Evolutionary conservation across 2,329 filamentous ascomycete species (phyloP), one percentile per base, ranked within the genome.

Genomic region (Balansia obtecta): DNA sequence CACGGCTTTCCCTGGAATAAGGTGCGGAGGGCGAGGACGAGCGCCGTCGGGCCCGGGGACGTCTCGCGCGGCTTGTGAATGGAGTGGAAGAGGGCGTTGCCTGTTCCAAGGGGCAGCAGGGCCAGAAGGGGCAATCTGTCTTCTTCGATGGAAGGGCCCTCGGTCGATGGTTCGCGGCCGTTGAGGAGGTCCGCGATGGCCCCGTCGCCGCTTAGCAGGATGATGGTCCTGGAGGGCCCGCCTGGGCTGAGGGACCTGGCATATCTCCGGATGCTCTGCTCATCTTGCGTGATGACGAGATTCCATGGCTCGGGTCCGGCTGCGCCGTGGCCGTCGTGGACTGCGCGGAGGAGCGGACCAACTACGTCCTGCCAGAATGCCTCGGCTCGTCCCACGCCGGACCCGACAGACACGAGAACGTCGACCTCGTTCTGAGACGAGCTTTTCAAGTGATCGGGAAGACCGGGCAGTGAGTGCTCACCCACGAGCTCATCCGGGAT

Each of bases 131-230:
- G 75, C 5, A 61, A 58, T 1, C 54, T 38, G 0, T 20, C 10
- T 7, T 33, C 4, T 13, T 9, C n/a, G 22, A 34, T 16, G 2
- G 18, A 7, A 22, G 5, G 13, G 15, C 50, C 40, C 13, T 52
- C 52, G 1, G 49, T 39, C 1, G 52, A 49, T 0, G 56, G 55
- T 27, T 61, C 56, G 11, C 65, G 61, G 27, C 64, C 78, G 61
- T 96, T 94, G 52, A 95, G 72, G 1, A 93, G 71, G 58, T 97
- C 91, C 16, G 89, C 77, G 2, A 95, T 66, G 6, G 89, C 91
- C 13, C 91, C 91, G 64, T 97, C 91, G 7, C 91, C 91, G 46
- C 86, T 91, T 5, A 96, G 73, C 12, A 97, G 75, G 32, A 96
- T 68, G 27, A 96, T 73, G 0, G 82, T 82, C 48, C 54, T 50